Evolutionary conservation across 1,139 yeast species (phyloP), one percentile per base, ranked within the genome.

Genomic region (Geotrichum klebahnii): DNA sequence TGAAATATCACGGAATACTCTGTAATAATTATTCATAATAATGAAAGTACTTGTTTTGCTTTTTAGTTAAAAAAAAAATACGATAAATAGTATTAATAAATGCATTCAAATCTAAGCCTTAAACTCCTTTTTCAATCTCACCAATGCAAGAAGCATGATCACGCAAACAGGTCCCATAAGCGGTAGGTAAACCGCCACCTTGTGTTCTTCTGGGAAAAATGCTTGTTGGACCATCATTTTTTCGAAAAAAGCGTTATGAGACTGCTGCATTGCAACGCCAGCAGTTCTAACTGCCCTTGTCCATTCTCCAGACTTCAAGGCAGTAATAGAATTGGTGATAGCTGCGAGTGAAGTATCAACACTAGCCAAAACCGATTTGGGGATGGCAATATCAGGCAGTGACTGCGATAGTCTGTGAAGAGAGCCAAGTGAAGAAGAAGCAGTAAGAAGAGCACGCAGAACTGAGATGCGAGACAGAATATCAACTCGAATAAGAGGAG

Each of bases 181-280:
- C 0, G 97, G 98, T 60, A 88, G 72, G 58, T 89, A 92, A 0
- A 92, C 96, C 0, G 97, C 97, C 61, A 90, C 73, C 64, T 88
- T 89, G 65, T 92, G 97, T 63, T 90, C 97, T 58, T 87, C 92
- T 0, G 97, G 97, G 73, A 90, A 89, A 62, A 85, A 89, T 46
- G 85, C 86, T 63, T 90, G 97, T 61, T 88, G 96, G 6, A 90
- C 92, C 95, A 90, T 90, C 66, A 84, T 90, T 61, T 86, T 85
- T 59, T 90, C 95, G 65, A 90, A 90, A 62, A 92, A 90, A 0
- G 97, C 97, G 33, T 73, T 71, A 60, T 87, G 85, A 1, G 95
- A 80, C 32, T 71, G 66, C 36, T 70, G 65, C 26, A 79, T 72
- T 6, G 92, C 80, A 19, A 66, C 61, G n/a, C 82, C 79, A 0